Conservation (phyloP, 495 filamentous ascomycete genomes). For the Rhizodiscina lignyota region DNA sequence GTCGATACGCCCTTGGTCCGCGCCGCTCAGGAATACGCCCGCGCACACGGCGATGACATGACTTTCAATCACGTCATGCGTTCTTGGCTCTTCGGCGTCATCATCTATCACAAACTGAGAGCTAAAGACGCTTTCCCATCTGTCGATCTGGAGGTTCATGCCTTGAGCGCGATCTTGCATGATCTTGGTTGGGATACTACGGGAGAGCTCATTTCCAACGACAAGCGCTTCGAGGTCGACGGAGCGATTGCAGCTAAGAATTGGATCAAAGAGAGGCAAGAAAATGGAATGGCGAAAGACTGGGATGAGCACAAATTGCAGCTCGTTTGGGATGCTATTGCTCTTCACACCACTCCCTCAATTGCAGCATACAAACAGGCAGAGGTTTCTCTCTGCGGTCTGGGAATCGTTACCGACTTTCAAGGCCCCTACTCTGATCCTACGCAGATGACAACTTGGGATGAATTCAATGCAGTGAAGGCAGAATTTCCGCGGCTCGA, state of each 20-base stretch:
- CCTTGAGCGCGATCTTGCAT: constrained; percentile 32
- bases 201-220: constrained; percentile 18
- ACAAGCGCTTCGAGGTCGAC: constrained; percentile 41
- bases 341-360: too few relatives aligned
- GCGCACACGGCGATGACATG: constrained; percentile 16
- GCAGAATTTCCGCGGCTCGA: too few relatives aligned
- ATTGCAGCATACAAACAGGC: too few relatives aligned
- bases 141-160: constrained; percentile 32
- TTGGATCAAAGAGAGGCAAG: constrained; percentile 21
- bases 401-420: too few relatives aligned
- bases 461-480: too few relatives aligned
- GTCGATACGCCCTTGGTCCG: constrained; percentile 10
- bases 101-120: constrained; percentile 23
- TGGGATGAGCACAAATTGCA: constrained; percentile 26
- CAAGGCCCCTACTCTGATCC: too few relatives aligned
- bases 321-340: constrained; percentile 38
- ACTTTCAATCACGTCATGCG: constrained; percentile 34
- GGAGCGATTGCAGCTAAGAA: constrained; percentile 30
- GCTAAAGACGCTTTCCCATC: too few relatives aligned
- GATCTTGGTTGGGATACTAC: constrained; percentile 34
- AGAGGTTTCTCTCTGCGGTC: too few relatives aligned
- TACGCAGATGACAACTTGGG: too few relatives aligned
- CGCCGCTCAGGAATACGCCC: constrained; percentile 24
- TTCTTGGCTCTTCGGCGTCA: constrained; percentile 27
- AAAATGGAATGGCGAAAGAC: neutral